Percentiles rank a stretch among this genome's conserved stretches.
Conservation (phyloP, 371 early-diverging fungal genomes). For the Mortierella sp. region DNA sequence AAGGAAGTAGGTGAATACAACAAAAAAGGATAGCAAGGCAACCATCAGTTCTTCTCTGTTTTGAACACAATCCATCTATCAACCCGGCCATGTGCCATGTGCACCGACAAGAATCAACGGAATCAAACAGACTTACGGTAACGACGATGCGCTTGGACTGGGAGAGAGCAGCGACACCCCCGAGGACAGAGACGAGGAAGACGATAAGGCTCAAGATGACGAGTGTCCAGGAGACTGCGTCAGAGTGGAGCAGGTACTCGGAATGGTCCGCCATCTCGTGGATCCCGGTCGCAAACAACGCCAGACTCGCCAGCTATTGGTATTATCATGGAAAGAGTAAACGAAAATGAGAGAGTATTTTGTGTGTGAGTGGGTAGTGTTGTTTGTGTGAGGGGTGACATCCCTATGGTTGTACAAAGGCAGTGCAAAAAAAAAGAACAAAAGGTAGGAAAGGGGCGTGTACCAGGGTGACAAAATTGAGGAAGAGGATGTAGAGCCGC, state of each 20-base stretch:
- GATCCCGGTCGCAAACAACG: constrained; percentile 28
- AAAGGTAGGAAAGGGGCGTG: background rate
- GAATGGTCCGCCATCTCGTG: constrained; percentile 10
- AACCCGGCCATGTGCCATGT: background rate
- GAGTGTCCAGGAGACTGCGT: constrained; percentile 22
- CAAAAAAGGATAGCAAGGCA: background rate
- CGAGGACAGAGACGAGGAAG: constrained; percentile 23
- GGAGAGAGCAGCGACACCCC: constrained; percentile 10
- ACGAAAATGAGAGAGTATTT: background rate
- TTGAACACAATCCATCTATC: background rate
- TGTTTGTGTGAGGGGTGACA: no score
- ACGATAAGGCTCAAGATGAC: constrained; percentile 19
- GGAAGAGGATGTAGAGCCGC: constrained; percentile 25
- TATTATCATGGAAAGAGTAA: background rate
- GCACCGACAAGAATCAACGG: background rate
- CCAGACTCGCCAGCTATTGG: constrained; percentile 28
- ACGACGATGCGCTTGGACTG: constrained; percentile 10
- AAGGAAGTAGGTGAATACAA: background rate
- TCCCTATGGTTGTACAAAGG: background rate
- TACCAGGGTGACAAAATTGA: constrained; percentile 36
- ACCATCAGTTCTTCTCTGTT: background rate
- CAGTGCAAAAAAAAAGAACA: background rate
- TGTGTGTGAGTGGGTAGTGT: background rate
- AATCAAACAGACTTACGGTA: constrained; percentile 13
- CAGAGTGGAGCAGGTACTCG: constrained; percentile 14